These are phyloP conservation scores for Plantago ovata DNA, from an alignment of 257 asterid species.

Conservation along the genomic window DNA sequence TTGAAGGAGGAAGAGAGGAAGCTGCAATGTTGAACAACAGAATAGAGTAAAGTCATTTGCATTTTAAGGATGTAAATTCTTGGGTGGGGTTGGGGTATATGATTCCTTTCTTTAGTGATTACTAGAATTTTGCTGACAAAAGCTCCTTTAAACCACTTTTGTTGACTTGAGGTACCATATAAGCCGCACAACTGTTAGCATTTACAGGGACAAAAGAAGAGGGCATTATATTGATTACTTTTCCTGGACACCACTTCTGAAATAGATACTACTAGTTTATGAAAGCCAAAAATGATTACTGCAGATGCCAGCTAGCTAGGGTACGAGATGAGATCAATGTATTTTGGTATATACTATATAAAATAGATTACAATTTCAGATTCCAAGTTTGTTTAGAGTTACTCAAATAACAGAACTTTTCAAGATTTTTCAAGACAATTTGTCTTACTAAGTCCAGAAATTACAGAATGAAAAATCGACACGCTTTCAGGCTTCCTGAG, in stretches of 20 bases:
- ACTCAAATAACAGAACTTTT: too few species aligned
- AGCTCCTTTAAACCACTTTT: slow-evolving; percentile 42
- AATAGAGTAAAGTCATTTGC: not conserved
- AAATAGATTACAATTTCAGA: too few species aligned
- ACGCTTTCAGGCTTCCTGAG: too few species aligned
- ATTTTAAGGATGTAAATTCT: slow-evolving; percentile 23
- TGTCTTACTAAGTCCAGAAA: too few species aligned
- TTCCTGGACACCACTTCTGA: slow-evolving; percentile 4
- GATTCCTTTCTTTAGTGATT: slow-evolving; percentile 42
- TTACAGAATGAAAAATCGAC: too few species aligned
- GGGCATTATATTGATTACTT: slow-evolving; percentile 1
- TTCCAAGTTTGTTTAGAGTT: too few species aligned
- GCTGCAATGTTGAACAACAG: slow-evolving; percentile 3
- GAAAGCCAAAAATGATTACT: not conserved
- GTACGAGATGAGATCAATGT: too few species aligned
- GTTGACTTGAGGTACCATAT: slow-evolving; percentile 30
- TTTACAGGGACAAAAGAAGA: slow-evolving; percentile 20
- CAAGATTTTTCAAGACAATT: too few species aligned
- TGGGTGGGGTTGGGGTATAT: slow-evolving; percentile 31
- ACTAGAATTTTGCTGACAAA: slow-evolving; percentile 42
- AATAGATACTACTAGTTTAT: not conserved
- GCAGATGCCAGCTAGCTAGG: not conserved
- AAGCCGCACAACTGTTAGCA: slow-evolving; percentile 25
- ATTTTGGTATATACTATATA: too few species aligned
- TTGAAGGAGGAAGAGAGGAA: slow-evolving; percentile 6